A percentile compares a stretch with the other conserved stretches of the same genome.
Conservation (phyloP, 805 yeast species). For the Ogataea philodendri region DNA sequence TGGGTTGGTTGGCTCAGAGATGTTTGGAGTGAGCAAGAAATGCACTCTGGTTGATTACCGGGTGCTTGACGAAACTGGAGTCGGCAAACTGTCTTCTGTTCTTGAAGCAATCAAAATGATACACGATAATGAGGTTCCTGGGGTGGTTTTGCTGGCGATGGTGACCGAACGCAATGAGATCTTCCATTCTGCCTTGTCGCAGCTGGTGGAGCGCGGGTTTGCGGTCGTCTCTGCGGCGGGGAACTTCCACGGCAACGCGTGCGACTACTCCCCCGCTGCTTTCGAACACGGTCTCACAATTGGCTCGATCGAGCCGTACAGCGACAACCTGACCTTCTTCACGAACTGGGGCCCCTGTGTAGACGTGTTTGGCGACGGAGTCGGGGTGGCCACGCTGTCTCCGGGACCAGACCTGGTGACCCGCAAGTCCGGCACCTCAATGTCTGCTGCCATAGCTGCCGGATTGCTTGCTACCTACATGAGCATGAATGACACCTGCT, state of each 20-base stretch:
- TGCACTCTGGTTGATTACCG: constrained; percentile 43
- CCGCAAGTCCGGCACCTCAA: constrained; percentile 47
- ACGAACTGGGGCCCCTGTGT: constrained; percentile 54
- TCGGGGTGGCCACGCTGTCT: constrained; percentile 42
- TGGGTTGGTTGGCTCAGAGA: constrained; percentile 49
- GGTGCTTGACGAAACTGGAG: constrained; percentile 39
- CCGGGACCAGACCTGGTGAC: constrained; percentile 32
- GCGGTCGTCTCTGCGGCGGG: constrained; percentile 52
- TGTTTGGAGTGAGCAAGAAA: constrained; percentile 53
- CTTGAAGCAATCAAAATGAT: constrained; percentile 33
- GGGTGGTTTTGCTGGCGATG: constrained; percentile 40
- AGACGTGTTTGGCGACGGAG: constrained; percentile 51
- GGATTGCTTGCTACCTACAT: constrained; percentile 45
- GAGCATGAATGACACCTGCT: constrained; percentile 39
- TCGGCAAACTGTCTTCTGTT: constrained; percentile 35
- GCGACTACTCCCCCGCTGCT: constrained; percentile 47
- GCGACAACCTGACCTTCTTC: constrained; percentile 37
- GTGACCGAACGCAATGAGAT: constrained; percentile 37
- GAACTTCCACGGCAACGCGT: constrained; percentile 43
- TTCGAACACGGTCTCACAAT: constrained; percentile 40
- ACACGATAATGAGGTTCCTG: constrained; percentile 31
- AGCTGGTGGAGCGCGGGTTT: constrained; percentile 40
- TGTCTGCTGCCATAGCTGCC: constrained; percentile 45
- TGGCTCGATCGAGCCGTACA: constrained; percentile 38
- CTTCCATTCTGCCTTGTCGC: constrained; percentile 44